Base-by-base conservation (phyloP, 192 early-diverging fungal genomes). In the Coemansia sp. region DNA sequence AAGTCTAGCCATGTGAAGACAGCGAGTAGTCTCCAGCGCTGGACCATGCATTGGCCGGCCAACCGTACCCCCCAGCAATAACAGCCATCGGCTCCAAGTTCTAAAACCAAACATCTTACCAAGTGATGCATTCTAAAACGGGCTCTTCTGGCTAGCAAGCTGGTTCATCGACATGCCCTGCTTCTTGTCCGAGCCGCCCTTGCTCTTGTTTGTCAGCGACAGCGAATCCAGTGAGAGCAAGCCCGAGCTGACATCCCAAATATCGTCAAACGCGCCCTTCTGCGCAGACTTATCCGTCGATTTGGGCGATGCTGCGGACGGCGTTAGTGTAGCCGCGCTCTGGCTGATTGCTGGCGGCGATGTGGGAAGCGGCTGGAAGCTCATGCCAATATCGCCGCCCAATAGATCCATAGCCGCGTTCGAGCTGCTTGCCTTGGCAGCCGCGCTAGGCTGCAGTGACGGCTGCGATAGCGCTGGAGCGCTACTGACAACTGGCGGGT, bases 171-270 rank as follows among this genome's bases (percentile, higher is more conserved):
- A 49, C 19, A 19, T 26, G 34, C 11, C 25, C 44, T 45, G 54
- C 25, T 50, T 36, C 44, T 38, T 38, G 29, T 19, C 48, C 25
- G 25, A 32, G 19, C 22, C 39, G 22, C 29, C 26, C 58, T 56
- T 76, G 39, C 21, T 60, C 40, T 81, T 62, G 34, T 79, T 82
- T 7, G 71, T 52, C 50, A 84, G 78, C 17, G 83, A 84, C 5
- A 90, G 67, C 25, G 86, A 86, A 62, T 89, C 88, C 31, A 90
- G 64, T 1, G 83, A 85, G 11, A 90, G 79, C 40, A 90, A 62
- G 50, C 63, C 73, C 14, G 85, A 85, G 29, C 80, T 82, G 56
- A 81, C 74, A 2, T 82, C 82, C 87, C 87, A 90, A 39, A 86
- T 87, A 61, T 87, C 85, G 48, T 79, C 67, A 26, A 76, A 70